These are phyloP conservation scores for Dendrobium chrysotoxum DNA, from an alignment of 106 monocot genomes.

Conservation along the genomic window DNA sequence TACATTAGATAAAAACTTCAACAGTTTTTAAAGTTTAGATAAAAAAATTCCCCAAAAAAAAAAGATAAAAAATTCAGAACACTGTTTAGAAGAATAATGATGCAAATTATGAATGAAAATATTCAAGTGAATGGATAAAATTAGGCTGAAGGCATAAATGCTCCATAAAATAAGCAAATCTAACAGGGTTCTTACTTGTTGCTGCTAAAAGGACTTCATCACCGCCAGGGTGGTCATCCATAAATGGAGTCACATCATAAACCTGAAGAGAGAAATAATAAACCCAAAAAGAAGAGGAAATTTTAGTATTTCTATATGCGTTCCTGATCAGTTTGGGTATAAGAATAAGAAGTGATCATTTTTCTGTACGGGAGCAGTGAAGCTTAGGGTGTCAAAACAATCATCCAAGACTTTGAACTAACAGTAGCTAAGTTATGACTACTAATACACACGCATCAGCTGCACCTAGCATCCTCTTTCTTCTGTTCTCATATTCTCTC, in stretches of 20 bases:
- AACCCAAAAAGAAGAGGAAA: background rate
- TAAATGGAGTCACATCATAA: slow-evolving; percentile 32
- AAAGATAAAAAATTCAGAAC: no score
- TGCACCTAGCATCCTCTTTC: no score
- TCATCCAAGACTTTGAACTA: no score
- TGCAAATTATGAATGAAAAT: background rate
- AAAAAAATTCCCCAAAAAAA: no score
- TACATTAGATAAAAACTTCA: background rate
- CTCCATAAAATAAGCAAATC: background rate
- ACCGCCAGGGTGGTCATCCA: slow-evolving; percentile 34
- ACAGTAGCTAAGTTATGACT: no score
- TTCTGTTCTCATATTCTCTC: no score
- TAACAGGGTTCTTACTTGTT: slow-evolving; percentile 19
- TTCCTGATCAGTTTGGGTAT: background rate
- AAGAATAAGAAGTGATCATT: no score
- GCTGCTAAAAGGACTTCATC: slow-evolving; percentile 32
- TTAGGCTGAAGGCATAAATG: background rate
- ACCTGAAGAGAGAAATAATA: slow-evolving; percentile 16
- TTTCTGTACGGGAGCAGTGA: no score
- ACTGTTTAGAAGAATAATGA: background rate
- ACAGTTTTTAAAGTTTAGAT: no score
- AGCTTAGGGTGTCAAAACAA: no score
- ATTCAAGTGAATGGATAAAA: background rate
- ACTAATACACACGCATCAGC: no score
- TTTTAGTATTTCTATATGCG: background rate